Conservation (phyloP, 148 eudicot genomes). For the Rhododendron henanense region DNA sequence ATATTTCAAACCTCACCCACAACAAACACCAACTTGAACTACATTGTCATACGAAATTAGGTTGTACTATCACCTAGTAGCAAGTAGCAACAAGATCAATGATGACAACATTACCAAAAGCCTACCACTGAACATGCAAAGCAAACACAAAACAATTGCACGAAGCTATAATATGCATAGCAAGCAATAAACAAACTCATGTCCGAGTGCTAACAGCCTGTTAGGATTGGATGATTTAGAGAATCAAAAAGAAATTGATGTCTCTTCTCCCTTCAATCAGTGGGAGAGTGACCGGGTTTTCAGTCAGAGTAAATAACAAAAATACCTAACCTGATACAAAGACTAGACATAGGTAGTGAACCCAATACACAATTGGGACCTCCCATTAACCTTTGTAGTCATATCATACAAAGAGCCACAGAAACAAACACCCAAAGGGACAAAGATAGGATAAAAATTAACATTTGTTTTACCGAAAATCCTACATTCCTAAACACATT, state of each 20-base stretch:
- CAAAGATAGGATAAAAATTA: neutral
- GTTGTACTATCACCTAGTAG: neutral
- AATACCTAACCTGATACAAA: neutral
- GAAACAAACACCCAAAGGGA: neutral
- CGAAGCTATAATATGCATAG: neutral
- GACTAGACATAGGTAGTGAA: neutral
- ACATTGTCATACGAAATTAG: neutral
- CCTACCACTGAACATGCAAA: neutral
- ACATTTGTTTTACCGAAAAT: neutral
- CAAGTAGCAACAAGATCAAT: neutral
- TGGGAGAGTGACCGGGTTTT: neutral
- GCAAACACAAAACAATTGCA: neutral
- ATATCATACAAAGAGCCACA: neutral
- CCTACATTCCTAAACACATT: neutral
- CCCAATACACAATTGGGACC: neutral
- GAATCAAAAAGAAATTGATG: neutral
- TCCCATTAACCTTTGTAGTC: neutral
- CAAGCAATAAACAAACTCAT: neutral
- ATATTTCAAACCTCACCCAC: neutral
- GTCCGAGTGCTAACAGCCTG: neutral
- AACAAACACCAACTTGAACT: neutral
- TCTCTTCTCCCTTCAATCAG: neutral
- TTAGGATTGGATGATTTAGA: neutral
- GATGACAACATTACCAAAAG: neutral
- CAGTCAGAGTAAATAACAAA: neutral